phyloP scores from a whole-genome alignment of 805 yeast genomes.

The Zygosaccharomyces lentus region DNA sequence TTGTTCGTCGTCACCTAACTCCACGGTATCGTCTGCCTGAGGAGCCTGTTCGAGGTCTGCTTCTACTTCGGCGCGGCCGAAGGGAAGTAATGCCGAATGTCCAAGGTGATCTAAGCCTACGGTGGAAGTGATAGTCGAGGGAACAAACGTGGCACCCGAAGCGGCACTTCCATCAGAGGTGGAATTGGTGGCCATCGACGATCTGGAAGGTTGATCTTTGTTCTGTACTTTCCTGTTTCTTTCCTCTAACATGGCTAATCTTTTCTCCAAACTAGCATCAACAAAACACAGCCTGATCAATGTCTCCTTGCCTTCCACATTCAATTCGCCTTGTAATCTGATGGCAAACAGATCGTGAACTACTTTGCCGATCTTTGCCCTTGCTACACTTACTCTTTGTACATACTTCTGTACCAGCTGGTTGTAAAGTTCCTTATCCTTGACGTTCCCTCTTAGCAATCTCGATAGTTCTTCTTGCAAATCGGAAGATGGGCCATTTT shows the following conservation, averaged over 20 bases:
- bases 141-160: constrained; percentile 2
- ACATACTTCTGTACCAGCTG: constrained; percentile 35
- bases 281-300: constrained; percentile 65
- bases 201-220: not conserved
- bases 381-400: constrained; percentile 36
- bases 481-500: constrained; percentile 47
- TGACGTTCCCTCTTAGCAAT: constrained; percentile 40
- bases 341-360: constrained; percentile 56
- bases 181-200: not conserved
- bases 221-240: constrained; percentile 16
- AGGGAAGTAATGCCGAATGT: constrained; percentile 37
- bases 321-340: constrained; percentile 52
- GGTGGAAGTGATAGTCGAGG: constrained; percentile 22
- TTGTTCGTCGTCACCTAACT: constrained; percentile 28
- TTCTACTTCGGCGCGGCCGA: constrained; percentile 33
- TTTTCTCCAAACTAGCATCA: constrained; percentile 66
- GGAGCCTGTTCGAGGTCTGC: constrained; percentile 17
- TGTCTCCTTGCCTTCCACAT: constrained; percentile 73
- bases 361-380: constrained; percentile 42
- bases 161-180: not conserved
- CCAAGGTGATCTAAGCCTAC: constrained; percentile 30
- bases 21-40: constrained; percentile 33
- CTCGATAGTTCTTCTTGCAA: constrained; percentile 48
- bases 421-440: constrained; percentile 26
- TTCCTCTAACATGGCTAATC: constrained; percentile 34